Evolutionary conservation across 805 yeast species (phyloP).

Genomic region (Barnettozyma siamensis): DNA sequence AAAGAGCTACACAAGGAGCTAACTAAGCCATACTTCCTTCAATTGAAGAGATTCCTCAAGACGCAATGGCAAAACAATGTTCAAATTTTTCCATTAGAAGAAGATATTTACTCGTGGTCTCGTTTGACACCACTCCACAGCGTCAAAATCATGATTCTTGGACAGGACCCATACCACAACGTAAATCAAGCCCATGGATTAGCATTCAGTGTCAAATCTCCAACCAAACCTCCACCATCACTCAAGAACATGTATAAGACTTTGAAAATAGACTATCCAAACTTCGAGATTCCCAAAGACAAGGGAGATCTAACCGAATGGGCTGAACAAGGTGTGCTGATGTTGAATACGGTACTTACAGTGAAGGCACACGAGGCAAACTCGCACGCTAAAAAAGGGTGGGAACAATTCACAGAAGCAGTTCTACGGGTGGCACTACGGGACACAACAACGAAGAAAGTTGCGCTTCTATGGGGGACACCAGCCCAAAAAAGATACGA

Average conservation of each 20-base stretch:
- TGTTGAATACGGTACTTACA: conserved; percentile 84
- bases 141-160: conserved; percentile 76
- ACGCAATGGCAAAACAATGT: conserved; percentile 39
- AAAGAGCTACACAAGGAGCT: conserved; percentile 60
- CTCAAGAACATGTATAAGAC: conserved; percentile 82
- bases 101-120: conserved; percentile 88
- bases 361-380: conserved; percentile 92
- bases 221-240: conserved; percentile 85
- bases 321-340: conserved; percentile 83
- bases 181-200: conserved; percentile 92
- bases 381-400: conserved; percentile 84
- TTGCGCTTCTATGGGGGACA: conserved; percentile 33
- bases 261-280: conserved; percentile 65
- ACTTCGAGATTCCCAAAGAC: conserved; percentile 49
- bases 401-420: conserved; percentile 85
- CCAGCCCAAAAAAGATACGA: conserved; percentile 37
- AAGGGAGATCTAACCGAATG: conserved; percentile 63
- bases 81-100: conserved; percentile 73
- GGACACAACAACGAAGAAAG: conserved; percentile 6
- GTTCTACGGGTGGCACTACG: conserved; percentile 61
- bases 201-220: conserved; percentile 86
- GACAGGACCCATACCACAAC: conserved; percentile 97
- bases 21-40: conserved; percentile 77
- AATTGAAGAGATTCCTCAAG: conserved; percentile 58
- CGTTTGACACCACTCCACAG: conserved; percentile 69